Evolutionary conservation across 768 basidiomycete species (phyloP), one percentile per base, ranked within the genome.

Genomic region (Leccinum arenicola): DNA sequence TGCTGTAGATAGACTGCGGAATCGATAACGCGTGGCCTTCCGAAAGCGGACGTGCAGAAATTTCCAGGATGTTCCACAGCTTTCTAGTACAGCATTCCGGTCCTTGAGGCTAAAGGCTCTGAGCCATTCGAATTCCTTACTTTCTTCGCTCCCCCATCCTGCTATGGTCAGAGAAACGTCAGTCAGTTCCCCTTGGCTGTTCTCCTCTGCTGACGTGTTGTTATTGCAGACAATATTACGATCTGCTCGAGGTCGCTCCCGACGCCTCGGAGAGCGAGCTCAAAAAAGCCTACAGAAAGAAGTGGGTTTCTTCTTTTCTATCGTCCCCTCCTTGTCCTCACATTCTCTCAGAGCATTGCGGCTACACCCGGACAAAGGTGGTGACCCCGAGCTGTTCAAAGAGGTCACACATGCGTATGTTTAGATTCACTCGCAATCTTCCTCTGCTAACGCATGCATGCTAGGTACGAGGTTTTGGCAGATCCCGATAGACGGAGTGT

Each of bases 301-400:
- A 93, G 93, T 93, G 62, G 29, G 73, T 61, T 15, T 23, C 19
- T 4, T 58, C 19, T 19, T 15, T 33, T n/a, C 27, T 50, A 47
- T 50, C 56, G 29, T 60, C 15, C n/a, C 43, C 52, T 43, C 45
- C 35, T 53, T 43, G 27, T 47, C 48, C 57, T 61, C 23, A 61
- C 53, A 23, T 54, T 64, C 55, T 55, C 19, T 45, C 59, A 95
- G 93, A 74, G 93, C 93, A 10, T 75, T 95, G 53, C 84, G 89
- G 58, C 76, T 93, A 64, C 93, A 95, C 72, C 93, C 93, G 21
- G 93, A 95, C 82, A 95, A 95, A 76, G 94, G 95, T 50, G 95
- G 95, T 58, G 95, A 97, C 68, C 94, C 94, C 25, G 96, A 98
- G 74, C 75, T 91, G 55, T 98, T 98, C 87, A 98, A 98, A 72